phyloP scores from a whole-genome alignment of 371 early-diverging fungal genomes.

The Mucor racemosus region DNA sequence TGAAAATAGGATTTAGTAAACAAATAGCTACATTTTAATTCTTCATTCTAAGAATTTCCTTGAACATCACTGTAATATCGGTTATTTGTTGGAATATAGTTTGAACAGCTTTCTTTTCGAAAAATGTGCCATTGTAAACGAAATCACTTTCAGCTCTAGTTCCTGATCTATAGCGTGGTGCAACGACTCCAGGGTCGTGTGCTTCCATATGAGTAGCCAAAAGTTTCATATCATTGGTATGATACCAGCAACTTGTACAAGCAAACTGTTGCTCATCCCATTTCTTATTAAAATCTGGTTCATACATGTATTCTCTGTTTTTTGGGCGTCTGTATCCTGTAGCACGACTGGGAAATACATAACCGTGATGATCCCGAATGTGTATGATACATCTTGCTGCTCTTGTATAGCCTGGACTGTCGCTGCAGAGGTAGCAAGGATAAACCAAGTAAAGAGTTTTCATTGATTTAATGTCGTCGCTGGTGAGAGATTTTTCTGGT shows the following conservation, averaged over 20 bases:
- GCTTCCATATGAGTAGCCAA: not conserved
- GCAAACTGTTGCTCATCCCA: not conserved
- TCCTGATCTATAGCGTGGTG: not conserved
- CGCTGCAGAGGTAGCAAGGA: not conserved
- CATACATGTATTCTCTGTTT: not conserved
- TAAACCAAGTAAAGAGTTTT: not conserved
- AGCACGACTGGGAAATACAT: not conserved
- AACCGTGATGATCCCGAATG: not conserved
- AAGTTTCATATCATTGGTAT: not conserved
- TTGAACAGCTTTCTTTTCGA: not conserved
- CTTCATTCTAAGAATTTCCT: not conserved
- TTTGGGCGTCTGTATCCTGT: not conserved
- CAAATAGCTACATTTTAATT: no score
- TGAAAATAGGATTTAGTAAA: no score
- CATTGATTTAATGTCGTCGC: not conserved
- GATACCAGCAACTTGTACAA: conserved; percentile 1
- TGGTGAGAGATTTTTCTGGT: no score
- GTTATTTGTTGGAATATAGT: not conserved
- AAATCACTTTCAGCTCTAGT: not conserved
- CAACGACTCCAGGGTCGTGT: not conserved
- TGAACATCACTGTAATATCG: not conserved
- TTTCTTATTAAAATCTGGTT: not conserved
- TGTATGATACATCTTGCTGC: not conserved
- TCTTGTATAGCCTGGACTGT: not conserved
- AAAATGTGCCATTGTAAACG: not conserved